Percentiles rank a stretch among this genome's conserved stretches.
These are phyloP conservation scores for Neurospora sublineolata DNA, from an alignment of 495 filamentous ascomycete species.

Conservation along the genomic window DNA sequence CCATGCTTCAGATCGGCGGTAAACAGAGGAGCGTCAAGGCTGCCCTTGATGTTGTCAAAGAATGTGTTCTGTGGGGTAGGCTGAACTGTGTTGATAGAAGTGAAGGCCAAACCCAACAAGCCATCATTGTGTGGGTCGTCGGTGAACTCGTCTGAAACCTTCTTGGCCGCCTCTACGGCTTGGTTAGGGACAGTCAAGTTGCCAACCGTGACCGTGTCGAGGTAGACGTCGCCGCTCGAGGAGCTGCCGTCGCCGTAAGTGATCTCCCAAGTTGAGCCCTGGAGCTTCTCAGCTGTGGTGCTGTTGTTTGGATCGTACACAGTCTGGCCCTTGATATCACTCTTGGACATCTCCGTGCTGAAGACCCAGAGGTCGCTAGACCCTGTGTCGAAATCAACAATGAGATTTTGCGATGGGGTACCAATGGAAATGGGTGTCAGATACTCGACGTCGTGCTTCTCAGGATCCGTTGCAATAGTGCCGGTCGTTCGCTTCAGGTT, in stretches of 20 bases:
- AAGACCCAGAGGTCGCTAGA: constrained; percentile 59
- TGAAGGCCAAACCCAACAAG: constrained; percentile 61
- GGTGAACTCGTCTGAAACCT: constrained; percentile 49
- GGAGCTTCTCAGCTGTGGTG: constrained; percentile 36
- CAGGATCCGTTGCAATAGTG: constrained; percentile 40
- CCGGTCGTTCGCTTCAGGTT: constrained; percentile 11
- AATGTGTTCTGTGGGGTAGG: constrained; percentile 56
- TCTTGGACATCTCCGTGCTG: constrained; percentile 16
- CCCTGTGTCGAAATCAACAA: constrained; percentile 66
- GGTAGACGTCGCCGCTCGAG: constrained; percentile 56
- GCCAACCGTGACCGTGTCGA: constrained; percentile 57
- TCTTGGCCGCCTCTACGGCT: constrained; percentile 56
- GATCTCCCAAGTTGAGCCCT: constrained; percentile 52
- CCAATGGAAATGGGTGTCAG: constrained; percentile 57
- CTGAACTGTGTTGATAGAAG: constrained; percentile 54
- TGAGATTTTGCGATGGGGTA: constrained; percentile 41
- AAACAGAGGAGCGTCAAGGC: constrained; percentile 52
- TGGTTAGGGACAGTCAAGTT: constrained; percentile 49
- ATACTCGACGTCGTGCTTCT: constrained; percentile 51
- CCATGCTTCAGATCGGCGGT: constrained; percentile 55
- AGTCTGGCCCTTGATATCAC: constrained; percentile 37
- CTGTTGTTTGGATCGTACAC: constrained; percentile 45
- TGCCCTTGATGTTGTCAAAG: constrained; percentile 54
- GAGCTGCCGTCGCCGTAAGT: constrained; percentile 60
- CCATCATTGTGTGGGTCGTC: constrained; percentile 53